These are phyloP conservation scores for Pestalotiopsis sp. DNA, from an alignment of 2,329 filamentous ascomycete species.

Conservation along the genomic window DNA sequence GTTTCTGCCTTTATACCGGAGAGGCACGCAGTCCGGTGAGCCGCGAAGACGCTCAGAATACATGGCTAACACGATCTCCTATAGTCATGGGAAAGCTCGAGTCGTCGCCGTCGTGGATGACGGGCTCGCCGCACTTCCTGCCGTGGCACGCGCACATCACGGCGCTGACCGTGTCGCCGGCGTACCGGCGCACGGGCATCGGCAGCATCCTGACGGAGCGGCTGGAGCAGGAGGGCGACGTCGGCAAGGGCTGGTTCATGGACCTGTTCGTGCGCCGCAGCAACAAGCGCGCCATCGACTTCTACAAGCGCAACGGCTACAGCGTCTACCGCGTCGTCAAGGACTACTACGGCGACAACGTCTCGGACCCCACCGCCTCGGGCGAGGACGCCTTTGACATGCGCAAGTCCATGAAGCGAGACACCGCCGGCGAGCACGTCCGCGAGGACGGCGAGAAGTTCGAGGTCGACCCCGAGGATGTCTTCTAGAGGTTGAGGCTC, in stretches of 20 bases:
- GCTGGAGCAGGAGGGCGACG: constrained; percentile 80
- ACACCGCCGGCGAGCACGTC: constrained; percentile 73
- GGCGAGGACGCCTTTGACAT: constrained; percentile 95
- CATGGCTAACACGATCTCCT: constrained; percentile 4
- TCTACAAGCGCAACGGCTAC: constrained; percentile 92
- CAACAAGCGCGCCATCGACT: constrained; percentile 81
- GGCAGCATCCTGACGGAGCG: constrained; percentile 80
- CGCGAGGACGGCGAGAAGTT: constrained; percentile 78
- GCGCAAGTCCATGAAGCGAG: constrained; percentile 85
- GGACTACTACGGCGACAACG: constrained; percentile 90
- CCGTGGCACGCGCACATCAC: constrained; percentile 99
- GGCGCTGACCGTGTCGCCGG: constrained; percentile 86
- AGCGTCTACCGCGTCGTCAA: constrained; percentile 85
- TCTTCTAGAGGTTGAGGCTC: constrained; percentile 58
- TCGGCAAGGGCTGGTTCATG: constrained; percentile 88
- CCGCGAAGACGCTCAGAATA: not conserved
- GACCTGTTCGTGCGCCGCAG: constrained; percentile 91
- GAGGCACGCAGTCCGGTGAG: not conserved
- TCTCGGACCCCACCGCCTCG: constrained; percentile 58
- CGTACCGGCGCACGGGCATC: constrained; percentile 81
- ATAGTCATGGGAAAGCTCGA: constrained; percentile 96
- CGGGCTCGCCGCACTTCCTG: constrained; percentile 84
- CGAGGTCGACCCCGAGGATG: constrained; percentile 78
- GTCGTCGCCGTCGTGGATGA: constrained; percentile 74
- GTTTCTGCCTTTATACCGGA: constrained; percentile 23